These are phyloP conservation scores for Nakazawaea wickerhamii DNA, from an alignment of 805 yeast genomes.

Conservation along the genomic window DNA sequence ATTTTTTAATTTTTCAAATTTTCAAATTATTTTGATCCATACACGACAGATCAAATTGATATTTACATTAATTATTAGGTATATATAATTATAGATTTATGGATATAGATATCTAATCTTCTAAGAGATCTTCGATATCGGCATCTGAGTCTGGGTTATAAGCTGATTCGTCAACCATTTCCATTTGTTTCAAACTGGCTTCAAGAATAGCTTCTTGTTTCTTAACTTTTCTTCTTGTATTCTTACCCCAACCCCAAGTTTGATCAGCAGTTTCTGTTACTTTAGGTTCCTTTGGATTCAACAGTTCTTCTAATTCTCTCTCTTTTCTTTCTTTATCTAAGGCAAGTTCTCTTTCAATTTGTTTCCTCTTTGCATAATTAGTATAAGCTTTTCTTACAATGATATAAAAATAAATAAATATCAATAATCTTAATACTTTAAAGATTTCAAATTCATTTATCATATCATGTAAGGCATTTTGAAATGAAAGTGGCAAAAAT, in stretches of 20 bases:
- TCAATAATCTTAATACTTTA: conserved; percentile 41
- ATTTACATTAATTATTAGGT: too few species aligned
- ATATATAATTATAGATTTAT: background rate
- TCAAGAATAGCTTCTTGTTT: conserved; percentile 50
- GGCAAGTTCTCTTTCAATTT: conserved; percentile 40
- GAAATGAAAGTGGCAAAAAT: conserved; percentile 16
- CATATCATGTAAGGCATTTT: conserved; percentile 30
- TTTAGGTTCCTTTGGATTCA: conserved; percentile 22
- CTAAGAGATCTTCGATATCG: conserved; percentile 64
- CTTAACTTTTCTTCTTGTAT: conserved; percentile 56
- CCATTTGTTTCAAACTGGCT: conserved; percentile 35
- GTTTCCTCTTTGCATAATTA: conserved; percentile 52
- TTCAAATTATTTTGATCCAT: background rate
- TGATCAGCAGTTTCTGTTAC: conserved; percentile 27
- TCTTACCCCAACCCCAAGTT: conserved; percentile 77
- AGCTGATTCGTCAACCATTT: conserved; percentile 34
- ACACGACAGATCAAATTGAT: background rate
- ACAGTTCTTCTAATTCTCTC: conserved; percentile 29
- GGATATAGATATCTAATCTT: conserved; percentile 34
- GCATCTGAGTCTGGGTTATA: conserved; percentile 51
- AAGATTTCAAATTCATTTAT: conserved; percentile 38
- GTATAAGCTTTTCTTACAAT: conserved; percentile 51
- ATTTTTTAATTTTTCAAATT: background rate
- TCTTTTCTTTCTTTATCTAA: conserved; percentile 40
- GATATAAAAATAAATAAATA: conserved; percentile 59